Base-by-base conservation (phyloP, 768 basidiomycete genomes). In the Imleria badia region DNA sequence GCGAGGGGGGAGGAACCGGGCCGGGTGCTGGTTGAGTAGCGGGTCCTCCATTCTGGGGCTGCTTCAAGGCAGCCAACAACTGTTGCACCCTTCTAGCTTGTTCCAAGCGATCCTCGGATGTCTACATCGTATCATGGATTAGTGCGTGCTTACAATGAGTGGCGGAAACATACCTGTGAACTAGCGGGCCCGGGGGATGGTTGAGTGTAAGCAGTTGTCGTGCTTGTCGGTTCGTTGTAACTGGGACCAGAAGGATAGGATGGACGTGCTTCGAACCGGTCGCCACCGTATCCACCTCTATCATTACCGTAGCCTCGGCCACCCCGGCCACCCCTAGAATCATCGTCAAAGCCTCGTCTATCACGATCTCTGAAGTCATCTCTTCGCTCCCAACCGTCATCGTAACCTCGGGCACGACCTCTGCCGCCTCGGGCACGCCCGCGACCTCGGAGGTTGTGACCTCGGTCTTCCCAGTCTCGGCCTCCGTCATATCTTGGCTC, bases 1-100 rank as follows among this genome's bases (percentile, higher is more conserved):
- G 26, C 3, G 58, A 31, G 5, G 69, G 60, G 12, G 77, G 68
- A 23, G 78, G 67, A 38, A 77, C 61, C 6, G 74, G 65, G 6
- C 74, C 66, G 29, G 74, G 60, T 6, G 70, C 60, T 17, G 74
- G 69, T 26, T 68, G 59, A 14, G 67, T 36, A 38, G 63, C 52
- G 6, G 61, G 45, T 8, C 31, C 49, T 22, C 73, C 76, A 55
- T 67, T 67, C 55, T 79, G 77, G 11, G 87, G 85, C 54, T 88
- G 86, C 64, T 93, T 91, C 43, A 92, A 72, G 13, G 91, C 91
- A 6, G 89, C 91, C 23, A 93, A 73, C 17, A 92, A 74, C 62
- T 92, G 89, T 66, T 94, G 92, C 10, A 94, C 91, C 70, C 82
- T 88, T 51, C 86, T 82, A 9, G 92, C 91, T 76, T 94, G 89